phyloP scores from a whole-genome alignment of 2,329 filamentous ascomycete species.

The Madurella mycetomatis region DNA sequence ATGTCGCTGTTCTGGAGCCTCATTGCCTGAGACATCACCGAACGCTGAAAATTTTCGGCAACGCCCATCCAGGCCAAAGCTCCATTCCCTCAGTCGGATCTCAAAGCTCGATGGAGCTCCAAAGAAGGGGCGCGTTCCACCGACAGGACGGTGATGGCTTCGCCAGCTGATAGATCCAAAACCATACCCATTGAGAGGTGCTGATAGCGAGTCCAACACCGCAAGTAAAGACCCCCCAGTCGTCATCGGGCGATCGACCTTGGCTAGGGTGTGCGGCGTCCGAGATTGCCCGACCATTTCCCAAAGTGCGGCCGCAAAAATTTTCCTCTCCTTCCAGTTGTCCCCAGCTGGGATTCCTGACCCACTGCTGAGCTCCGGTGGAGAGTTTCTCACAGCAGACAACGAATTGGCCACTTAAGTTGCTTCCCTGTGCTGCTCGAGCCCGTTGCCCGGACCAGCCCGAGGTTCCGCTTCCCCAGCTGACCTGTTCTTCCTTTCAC shows the following conservation, averaged over 20 bases:
- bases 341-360: slow-evolving; percentile 22
- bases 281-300: slow-evolving; percentile 25
- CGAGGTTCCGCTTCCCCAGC: slow-evolving; percentile 27
- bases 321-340: slow-evolving; percentile 21
- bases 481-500: slow-evolving; percentile 27
- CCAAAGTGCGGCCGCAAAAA: slow-evolving; percentile 24
- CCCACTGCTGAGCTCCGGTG: slow-evolving; percentile 28
- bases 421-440: slow-evolving; percentile 22
- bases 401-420: slow-evolving; percentile 30
- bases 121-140: neutral
- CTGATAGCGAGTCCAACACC: neutral
- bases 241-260: slow-evolving; percentile 8
- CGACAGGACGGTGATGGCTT: slow-evolving; percentile 13
- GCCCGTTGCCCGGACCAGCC: slow-evolving; percentile 30
- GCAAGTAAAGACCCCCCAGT: neutral
- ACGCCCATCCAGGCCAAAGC: slow-evolving; percentile 14
- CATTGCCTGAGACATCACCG: slow-evolving; percentile 25
- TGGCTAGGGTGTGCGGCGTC: slow-evolving; percentile 14
- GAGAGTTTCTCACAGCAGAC: slow-evolving; percentile 23
- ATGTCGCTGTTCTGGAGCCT: slow-evolving; percentile 21
- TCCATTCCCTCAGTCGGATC: slow-evolving; percentile 10
- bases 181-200: slow-evolving; percentile 7
- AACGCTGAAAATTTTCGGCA: slow-evolving; percentile 25
- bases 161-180: slow-evolving; percentile 4
- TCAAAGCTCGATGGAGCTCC: slow-evolving; percentile 9